Evolutionary conservation across 2,329 filamentous ascomycete genomes (phyloP).

Genomic region (Talaromyces pinophilus): DNA sequence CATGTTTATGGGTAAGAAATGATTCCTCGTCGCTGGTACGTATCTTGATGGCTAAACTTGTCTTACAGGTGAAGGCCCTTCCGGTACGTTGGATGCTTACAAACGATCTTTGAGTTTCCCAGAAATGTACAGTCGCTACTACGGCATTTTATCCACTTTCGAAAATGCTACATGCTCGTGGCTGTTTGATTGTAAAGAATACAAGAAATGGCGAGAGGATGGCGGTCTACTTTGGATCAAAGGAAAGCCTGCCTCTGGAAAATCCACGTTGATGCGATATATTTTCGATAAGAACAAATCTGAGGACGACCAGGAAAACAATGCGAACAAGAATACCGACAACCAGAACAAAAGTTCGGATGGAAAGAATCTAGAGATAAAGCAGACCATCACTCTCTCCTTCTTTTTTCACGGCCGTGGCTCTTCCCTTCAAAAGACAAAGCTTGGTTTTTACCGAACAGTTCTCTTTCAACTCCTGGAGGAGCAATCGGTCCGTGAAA

Average conservation of each 20-base stretch:
- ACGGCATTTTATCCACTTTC: no score
- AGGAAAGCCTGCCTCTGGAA: conserved; percentile 6
- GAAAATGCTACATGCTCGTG: background rate
- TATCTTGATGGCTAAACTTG: no score
- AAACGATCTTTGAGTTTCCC: background rate
- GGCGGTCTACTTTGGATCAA: background rate
- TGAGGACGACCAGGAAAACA: no score
- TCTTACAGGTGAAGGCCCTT: no score
- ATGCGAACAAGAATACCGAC: no score
- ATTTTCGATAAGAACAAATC: background rate
- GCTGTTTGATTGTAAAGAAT: background rate
- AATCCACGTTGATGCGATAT: background rate
- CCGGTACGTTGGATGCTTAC: no score
- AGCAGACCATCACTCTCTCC: background rate
- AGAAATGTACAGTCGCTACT: background rate
- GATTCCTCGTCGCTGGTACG: no score
- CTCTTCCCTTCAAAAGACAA: background rate
- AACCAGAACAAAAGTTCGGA: background rate
- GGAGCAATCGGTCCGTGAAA: background rate
- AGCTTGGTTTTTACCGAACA: background rate
- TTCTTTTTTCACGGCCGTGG: conserved; percentile 1
- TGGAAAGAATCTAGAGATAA: no score
- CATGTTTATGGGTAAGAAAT: no score
- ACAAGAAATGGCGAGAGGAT: background rate
- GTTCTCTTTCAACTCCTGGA: conserved; percentile 1